These are phyloP conservation scores for Podospora pseudopauciseta DNA, from an alignment of 495 filamentous ascomycete genomes.

Conservation along the genomic window DNA sequence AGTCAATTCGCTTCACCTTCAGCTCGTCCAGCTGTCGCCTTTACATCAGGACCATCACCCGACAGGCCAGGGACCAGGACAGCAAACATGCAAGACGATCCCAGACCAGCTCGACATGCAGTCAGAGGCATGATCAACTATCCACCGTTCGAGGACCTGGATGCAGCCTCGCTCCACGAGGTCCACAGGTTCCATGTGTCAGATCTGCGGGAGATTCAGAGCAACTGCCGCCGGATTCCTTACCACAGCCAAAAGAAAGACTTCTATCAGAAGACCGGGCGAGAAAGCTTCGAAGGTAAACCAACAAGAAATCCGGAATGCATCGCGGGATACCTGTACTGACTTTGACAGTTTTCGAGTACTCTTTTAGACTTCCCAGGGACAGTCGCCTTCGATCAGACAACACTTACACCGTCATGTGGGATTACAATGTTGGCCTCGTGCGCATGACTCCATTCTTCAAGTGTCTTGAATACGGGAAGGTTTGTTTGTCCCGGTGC, in stretches of 20 bases:
- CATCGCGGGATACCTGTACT: slow-evolving; percentile 1
- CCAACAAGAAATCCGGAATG: background rate
- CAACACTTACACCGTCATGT: slow-evolving; percentile 74
- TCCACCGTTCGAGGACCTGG: slow-evolving; percentile 60
- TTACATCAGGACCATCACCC: slow-evolving; percentile 26
- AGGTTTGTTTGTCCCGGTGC: slow-evolving; percentile 51
- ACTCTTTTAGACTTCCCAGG: slow-evolving; percentile 72
- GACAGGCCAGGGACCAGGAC: slow-evolving; percentile 28
- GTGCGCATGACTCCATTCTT: slow-evolving; percentile 94
- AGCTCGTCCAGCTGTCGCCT: slow-evolving; percentile 21
- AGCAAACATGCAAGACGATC: background rate
- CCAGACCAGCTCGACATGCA: slow-evolving; percentile 50
- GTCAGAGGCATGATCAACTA: slow-evolving; percentile 56
- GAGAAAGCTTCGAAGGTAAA: slow-evolving; percentile 84
- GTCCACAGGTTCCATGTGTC: slow-evolving; percentile 60
- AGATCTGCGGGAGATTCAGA: slow-evolving; percentile 64
- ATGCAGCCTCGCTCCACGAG: slow-evolving; percentile 51
- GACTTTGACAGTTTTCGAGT: slow-evolving; percentile 70
- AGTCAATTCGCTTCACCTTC: slow-evolving; percentile 25
- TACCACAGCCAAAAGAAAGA: slow-evolving; percentile 91
- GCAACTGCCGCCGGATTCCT: slow-evolving; percentile 74
- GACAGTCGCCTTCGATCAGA: slow-evolving; percentile 52
- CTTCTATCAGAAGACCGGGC: slow-evolving; percentile 77
- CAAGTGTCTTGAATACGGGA: slow-evolving; percentile 80
- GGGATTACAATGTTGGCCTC: slow-evolving; percentile 96